Base-by-base conservation (phyloP, 23 red algal genomes). In the Gracilaria gracilis region DNA sequence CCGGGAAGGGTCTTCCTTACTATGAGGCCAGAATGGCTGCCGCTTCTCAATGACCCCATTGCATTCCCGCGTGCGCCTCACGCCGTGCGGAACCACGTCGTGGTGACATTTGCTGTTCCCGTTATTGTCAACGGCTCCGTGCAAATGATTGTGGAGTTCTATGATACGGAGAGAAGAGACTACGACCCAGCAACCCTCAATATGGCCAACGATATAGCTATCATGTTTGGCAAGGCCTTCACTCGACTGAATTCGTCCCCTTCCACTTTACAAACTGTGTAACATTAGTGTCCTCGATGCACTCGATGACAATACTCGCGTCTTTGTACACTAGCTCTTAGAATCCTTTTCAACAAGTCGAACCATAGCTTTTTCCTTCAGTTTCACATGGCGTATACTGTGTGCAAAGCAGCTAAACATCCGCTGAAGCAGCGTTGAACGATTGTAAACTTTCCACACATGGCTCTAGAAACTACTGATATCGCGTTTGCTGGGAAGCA, bases 1-100 rank as follows among this genome's bases (percentile, higher is more conserved):
- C 93, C 85, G 57, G 93, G 93, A 19, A 39, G 85, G 1, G 93
- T 95, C 5, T 95, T 83, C 61, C 80, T 86, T 14, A 86, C 93
- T 0, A 82, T 44, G 64, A 33, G 93, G 15, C 93, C 93, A 0
- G 93, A 89, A 39, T 95, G 93, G 93, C 75, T 95, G 14, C 73
- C 82, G 62, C 37, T 72, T 12, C 84, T 95, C 11, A 76, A 61
- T 17, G 86, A 95, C 57, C 76, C 84, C 21, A 50, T 88, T 20
- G 86, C 93, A 20, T 95, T 95, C 51, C 79, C 48, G 13, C 66
- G 93, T 23, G 93, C 93, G 15, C 57, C 75, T 13, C 79, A 95
- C 44, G 93, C 93, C 7, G 38, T 81, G 21, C 58, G 80, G 36
- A 54, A 83, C 40, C 23, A 34, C 3, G 79, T 95, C 9, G 57